These are phyloP conservation scores for Elongisporangium senticosum DNA, from an alignment of 352 stramenopile genomes.

Conservation along the genomic window DNA sequence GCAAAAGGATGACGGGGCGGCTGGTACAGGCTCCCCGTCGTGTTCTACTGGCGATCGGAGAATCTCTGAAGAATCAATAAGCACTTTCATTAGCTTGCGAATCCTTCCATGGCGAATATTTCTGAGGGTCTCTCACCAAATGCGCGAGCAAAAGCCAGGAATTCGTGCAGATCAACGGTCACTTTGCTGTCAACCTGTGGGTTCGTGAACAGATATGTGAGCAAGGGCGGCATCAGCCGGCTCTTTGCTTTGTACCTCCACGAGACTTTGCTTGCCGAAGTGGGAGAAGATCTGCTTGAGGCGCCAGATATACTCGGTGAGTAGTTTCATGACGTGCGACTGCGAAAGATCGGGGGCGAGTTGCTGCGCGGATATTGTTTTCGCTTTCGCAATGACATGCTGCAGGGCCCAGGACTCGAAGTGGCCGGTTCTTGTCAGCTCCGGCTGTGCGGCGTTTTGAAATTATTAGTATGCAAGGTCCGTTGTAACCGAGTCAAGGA, in stretches of 20 bases:
- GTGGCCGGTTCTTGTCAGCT: background rate
- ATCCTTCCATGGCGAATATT: background rate
- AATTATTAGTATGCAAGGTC: background rate
- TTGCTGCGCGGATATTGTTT: constrained; percentile 50
- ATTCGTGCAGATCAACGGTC: constrained; percentile 53
- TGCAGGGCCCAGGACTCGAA: constrained; percentile 20
- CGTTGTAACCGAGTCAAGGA: background rate
- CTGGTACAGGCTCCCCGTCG: constrained; percentile 46
- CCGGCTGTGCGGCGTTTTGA: background rate
- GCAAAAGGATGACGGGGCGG: constrained; percentile 16
- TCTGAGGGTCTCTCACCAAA: constrained; percentile 39
- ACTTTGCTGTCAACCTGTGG: constrained; percentile 42
- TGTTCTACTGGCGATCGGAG: constrained; percentile 36
- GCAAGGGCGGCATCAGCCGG: background rate
- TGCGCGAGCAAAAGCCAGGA: constrained; percentile 57
- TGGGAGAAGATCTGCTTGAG: constrained; percentile 78
- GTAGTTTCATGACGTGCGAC: constrained; percentile 58
- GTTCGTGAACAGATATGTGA: background rate
- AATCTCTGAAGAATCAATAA: constrained; percentile 27
- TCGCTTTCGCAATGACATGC: constrained; percentile 44
- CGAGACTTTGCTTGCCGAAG: constrained; percentile 56
- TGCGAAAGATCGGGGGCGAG: constrained; percentile 66
- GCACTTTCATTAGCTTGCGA: background rate
- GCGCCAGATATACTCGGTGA: constrained; percentile 62
- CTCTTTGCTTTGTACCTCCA: constrained; percentile 19